A percentile compares a stretch with the other conserved stretches of the same genome.
Conservation (phyloP, 169 alveolate species). For the Cryptosporidium xiaoi region DNA sequence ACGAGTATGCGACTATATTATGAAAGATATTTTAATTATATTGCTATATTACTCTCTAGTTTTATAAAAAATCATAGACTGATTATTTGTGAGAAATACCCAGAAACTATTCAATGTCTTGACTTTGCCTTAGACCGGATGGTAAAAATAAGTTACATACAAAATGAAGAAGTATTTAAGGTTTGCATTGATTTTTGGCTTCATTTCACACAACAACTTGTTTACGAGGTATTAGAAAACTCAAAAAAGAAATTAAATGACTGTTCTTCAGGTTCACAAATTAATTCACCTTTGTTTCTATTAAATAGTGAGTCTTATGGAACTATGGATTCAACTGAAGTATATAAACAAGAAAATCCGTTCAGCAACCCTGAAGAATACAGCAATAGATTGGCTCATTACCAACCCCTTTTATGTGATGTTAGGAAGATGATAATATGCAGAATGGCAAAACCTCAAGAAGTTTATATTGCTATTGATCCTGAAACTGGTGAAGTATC, state of each 20-base stretch:
- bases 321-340: constrained; percentile 24
- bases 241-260: constrained; percentile 76
- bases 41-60: constrained; percentile 85
- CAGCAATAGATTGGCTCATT: constrained; percentile 75
- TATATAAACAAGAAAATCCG: constrained; percentile 27
- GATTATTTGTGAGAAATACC: constrained; percentile 61
- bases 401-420: constrained; percentile 80
- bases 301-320: constrained; percentile 61
- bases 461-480: constrained; percentile 89
- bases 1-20: constrained; percentile 84
- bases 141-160: constrained; percentile 81
- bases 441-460: constrained; percentile 97
- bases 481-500: constrained; percentile 91
- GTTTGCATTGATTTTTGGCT: constrained; percentile 98
- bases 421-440: constrained; percentile 87
- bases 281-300: constrained; percentile 49
- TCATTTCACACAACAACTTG: constrained; percentile 87
- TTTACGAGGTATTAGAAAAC: constrained; percentile 83
- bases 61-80: constrained; percentile 79
- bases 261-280: constrained; percentile 2
- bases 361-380: constrained; percentile 55
- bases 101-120: constrained; percentile 27
- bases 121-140: constrained; percentile 58
- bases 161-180: constrained; percentile 96
- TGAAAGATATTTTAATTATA: constrained; percentile 88